Evolutionary conservation across 78 protist genomes (phyloP), one percentile per base, ranked within the genome.

Genomic region (Chrysochromulina parva): DNA sequence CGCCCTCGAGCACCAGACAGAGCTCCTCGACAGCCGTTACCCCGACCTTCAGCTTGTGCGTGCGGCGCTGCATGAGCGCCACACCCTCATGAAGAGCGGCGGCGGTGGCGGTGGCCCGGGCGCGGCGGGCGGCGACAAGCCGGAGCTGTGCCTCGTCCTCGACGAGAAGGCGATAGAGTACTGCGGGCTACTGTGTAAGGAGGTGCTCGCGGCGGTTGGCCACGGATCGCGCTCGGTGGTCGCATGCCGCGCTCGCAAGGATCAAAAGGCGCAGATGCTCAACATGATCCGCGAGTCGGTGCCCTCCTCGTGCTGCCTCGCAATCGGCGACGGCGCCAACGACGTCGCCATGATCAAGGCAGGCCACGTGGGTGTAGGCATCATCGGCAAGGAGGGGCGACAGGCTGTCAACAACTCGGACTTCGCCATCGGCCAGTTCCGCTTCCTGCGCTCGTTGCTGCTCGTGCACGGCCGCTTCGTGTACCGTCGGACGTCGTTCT

Each of bases 321-420:
- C 98, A 54, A 97, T 98, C 71, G 99, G 99, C 81, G 99, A 98
- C 85, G 99, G 99, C 48, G 99, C 98, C 60, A 97, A 97, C 81
- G 98, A 97, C 90, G 97, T 97, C 10, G 57, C 88, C 11, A 90
- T 90, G 92, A 66, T 90, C 13, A 90, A 91, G 78, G 28, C 54
- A 17, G 96, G 96, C 0, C 76, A 93, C 47, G 87, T 96, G 22
- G 96, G 97, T 59, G 80, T 94, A 16, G 97, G 97, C 38, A 93
- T 96, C 53, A 19, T 38, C 24, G 97, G 97, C 6, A 78, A 71
- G 26, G 97, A 96, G 93, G 97, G 97, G 6, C 13, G 57, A 52
- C 94, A 93, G 85, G 97, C 97, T 0, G 95, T 82, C 38, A 88
- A 90, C 47, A 16, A 91, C 10, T 38, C 93, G n/a, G 97, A 96